phyloP scores from a whole-genome alignment of 495 filamentous ascomycete species.

The Cudoniella acicularis region DNA sequence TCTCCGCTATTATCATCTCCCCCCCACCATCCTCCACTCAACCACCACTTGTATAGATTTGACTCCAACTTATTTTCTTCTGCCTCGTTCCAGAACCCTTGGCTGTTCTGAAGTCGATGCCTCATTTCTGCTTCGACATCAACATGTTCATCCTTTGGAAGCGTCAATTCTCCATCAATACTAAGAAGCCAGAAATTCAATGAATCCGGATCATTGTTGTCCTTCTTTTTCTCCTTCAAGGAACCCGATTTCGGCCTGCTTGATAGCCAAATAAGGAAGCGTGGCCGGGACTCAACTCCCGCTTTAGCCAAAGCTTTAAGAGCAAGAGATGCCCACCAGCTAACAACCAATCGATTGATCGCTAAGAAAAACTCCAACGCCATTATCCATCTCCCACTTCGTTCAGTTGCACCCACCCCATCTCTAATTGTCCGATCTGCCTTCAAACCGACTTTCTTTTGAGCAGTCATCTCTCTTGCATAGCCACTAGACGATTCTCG shows the following conservation, averaged over 20 bases:
- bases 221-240: constrained; percentile 6
- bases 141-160: constrained; percentile 57
- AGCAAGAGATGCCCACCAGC: constrained; percentile 52
- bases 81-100: constrained; percentile 19
- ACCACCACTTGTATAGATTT: constrained; percentile 78
- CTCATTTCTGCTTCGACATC: constrained; percentile 76
- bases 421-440: constrained; percentile 40
- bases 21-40: constrained; percentile 76
- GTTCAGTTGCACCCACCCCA: constrained; percentile 73
- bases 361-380: constrained; percentile 69
- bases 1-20: constrained; percentile 71
- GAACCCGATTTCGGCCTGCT: constrained; percentile 35
- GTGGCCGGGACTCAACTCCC: constrained; percentile 59
- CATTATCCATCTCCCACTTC: constrained; percentile 68
- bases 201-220: constrained; percentile 29
- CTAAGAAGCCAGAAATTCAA: constrained; percentile 60
- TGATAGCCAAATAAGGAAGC: constrained; percentile 55
- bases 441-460: constrained; percentile 37
- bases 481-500: constrained; percentile 55
- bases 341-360: constrained; percentile 62
- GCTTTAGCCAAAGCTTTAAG: constrained; percentile 53
- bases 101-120: constrained; percentile 37
- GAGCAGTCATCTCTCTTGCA: constrained; percentile 27
- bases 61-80: constrained; percentile 67
- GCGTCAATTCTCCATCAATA: constrained; percentile 50